Base-by-base conservation (phyloP, 495 filamentous ascomycete genomes). In the Chaetomidium leptoderma region DNA sequence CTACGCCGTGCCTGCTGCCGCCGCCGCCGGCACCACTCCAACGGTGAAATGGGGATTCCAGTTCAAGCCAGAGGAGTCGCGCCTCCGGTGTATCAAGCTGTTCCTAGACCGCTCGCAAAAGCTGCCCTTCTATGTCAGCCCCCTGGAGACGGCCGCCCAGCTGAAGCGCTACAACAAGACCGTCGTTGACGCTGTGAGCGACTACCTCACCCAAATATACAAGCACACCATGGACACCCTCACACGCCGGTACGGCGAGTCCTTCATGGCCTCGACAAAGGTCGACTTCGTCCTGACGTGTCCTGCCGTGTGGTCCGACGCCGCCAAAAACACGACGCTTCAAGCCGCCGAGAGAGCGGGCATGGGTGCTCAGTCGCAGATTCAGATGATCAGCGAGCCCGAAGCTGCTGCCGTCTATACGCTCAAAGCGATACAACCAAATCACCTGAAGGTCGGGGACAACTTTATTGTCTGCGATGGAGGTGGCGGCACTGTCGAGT, bases 281-380 rank as follows among this genome's bases (percentile, higher is more conserved):
- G 78, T 89, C 30, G 80, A 84, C 39, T 88, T 86, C 58, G 82
- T 90, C 24, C 73, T 91, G 24, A 91, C 87, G 0, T 88, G 88
- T 35, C 87, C 87, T 6, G 87, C 87, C n/a, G 81, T 91, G n/a
- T 90, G 87, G 87, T 83, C 82, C 9, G 87, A 90, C 47, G 78
- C 78, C 17, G 87, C 87, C n/a, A 89, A 89, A 68, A 79, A 81
- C 49, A 80, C 79, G 14, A 89, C 85, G 0, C 66, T 84, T 30
- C 71, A 76, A 44, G 86, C 86, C 24, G 87, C 87, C 1, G 81
- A 88, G 64, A 64, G 78, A 2, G 87, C 87, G 3, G 86, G 86
- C 11, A 83, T 90, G 80, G 86, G 86, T 13, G 62, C 73, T 9
- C 73, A 74, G 33, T 76, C 76, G 11, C 71, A 81, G 33, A 83